Percentiles rank a stretch among this genome's conserved stretches.
phyloP scores from a whole-genome alignment of 768 basidiomycete species.

The Daedaleopsis nitida region DNA sequence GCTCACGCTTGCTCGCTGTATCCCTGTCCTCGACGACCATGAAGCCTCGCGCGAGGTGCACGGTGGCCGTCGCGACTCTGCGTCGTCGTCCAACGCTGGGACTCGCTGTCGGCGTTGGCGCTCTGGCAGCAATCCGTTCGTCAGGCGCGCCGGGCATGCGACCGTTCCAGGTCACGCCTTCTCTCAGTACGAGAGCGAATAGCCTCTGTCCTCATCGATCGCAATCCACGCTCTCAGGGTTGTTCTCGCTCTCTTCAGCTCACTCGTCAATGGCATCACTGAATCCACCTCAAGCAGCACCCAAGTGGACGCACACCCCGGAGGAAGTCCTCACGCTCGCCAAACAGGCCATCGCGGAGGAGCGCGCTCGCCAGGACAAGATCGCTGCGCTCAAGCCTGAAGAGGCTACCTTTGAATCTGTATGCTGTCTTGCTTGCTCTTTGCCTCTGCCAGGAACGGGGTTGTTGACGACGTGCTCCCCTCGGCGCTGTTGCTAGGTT shows the following conservation, averaged over 20 bases:
- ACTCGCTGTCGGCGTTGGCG: conserved; percentile 3
- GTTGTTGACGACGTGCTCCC: background rate
- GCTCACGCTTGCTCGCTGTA: too few species aligned
- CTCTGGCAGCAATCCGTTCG: conserved; percentile 7
- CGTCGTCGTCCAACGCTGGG: conserved; percentile 14
- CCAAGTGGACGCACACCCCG: conserved; percentile 65
- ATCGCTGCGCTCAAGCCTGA: conserved; percentile 58
- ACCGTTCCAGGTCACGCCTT: conserved; percentile 17
- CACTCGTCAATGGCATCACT: conserved; percentile 45
- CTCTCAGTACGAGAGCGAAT: conserved; percentile 6
- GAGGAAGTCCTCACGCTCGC: conserved; percentile 60
- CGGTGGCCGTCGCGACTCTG: conserved; percentile 15
- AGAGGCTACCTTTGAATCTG: conserved; percentile 67
- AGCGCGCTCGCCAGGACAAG: conserved; percentile 57
- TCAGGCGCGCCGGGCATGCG: conserved; percentile 14
- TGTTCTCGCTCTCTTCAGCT: conserved; percentile 27
- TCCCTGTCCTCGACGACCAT: conserved; percentile 11
- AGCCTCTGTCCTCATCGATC: conserved; percentile 25
- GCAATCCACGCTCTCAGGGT: conserved; percentile 26
- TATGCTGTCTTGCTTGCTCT: conserved; percentile 34
- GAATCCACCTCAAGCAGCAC: conserved; percentile 66
- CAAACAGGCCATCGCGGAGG: conserved; percentile 57
- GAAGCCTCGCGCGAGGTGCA: conserved; percentile 16
- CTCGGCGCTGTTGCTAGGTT: conserved; percentile 52
- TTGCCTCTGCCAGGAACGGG: too few species aligned